Percentiles rank a stretch among this genome's conserved stretches.
These are phyloP conservation scores for Rhizopus microsporus DNA, from an alignment of 371 early-diverging fungal genomes.

Conservation along the genomic window DNA sequence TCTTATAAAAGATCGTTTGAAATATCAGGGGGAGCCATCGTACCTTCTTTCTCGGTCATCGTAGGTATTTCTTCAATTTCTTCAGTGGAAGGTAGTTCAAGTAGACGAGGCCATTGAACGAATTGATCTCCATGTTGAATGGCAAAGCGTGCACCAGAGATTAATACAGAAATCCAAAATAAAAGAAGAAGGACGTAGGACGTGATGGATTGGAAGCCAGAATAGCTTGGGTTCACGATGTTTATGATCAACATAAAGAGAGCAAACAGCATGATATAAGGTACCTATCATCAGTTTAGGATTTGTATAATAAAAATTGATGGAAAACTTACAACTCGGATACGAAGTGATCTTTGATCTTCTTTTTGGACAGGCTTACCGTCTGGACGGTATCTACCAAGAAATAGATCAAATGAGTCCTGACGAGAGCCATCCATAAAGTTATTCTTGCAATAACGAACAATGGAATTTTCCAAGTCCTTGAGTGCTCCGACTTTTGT, in stretches of 20 bases:
- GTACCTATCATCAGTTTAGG: constrained; percentile 24
- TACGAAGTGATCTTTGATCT: constrained; percentile 40
- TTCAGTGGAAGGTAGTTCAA: constrained; percentile 26
- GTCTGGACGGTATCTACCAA: constrained; percentile 67
- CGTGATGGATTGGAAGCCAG: constrained; percentile 34
- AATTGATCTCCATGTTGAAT: constrained; percentile 46
- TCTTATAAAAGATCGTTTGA: background rate
- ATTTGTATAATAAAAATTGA: background rate
- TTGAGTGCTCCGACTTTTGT: constrained; percentile 81
- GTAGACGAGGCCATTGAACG: constrained; percentile 48
- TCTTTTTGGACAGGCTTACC: constrained; percentile 14
- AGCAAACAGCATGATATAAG: constrained; percentile 46
- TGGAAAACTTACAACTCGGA: constrained; percentile 46
- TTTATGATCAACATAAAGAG: constrained; percentile 48
- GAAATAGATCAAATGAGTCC: constrained; percentile 81
- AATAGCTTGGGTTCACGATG: constrained; percentile 37
- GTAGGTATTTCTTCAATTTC: constrained; percentile 23
- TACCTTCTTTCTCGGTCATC: constrained; percentile 27
- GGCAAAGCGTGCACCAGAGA: constrained; percentile 48
- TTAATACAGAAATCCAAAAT: constrained; percentile 53
- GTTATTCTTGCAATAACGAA: constrained; percentile 92
- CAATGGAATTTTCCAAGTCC: constrained; percentile 81
- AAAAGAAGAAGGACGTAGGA: constrained; percentile 40
- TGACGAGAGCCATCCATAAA: constrained; percentile 92
- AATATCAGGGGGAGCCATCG: constrained; percentile 33